Evolutionary conservation across 345 rosid species (phyloP), one percentile per base, ranked within the genome.

Genomic region (Arabidopsis arenosa): DNA sequence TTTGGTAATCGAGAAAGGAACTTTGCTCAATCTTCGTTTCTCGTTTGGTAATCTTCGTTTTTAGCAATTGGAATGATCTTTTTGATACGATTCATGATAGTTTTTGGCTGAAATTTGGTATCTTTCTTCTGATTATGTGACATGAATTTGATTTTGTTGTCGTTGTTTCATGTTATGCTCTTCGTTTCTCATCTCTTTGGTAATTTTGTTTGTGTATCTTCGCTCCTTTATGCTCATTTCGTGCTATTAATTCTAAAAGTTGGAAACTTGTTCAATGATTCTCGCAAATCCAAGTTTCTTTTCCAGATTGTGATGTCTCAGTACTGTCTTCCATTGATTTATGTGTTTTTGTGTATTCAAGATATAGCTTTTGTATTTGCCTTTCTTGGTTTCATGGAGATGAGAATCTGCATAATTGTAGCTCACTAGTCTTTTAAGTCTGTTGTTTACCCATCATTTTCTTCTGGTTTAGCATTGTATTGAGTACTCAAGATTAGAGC

Each of bases 1-100:
- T 17, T n/a, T 68, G 30, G 5, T 35, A 60, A 71, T 60, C 75
- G 67, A 71, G 58, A 60, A 47, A 48, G 75, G 26, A 15, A 59
- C 26, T 7, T 26, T 35, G 47, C 47, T 45, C 13, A 70, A 15
- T 57, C 65, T 4, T 9, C 33, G 5, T 41, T 68, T 69, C 23
- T 53, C 37, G 39, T 15, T 9, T 18, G 32, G 35, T 51, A 13
- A 64, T 45, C 40, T 4, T 47, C 56, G 23, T 49, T 48, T 48
- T 18, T 11, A 17, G 17, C 6, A 68, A 12, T 26, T 67, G 2
- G 23, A 39, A 14, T 26, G n/a, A 4, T 26, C 26, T 23, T 18
- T 11, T 9, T 52, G 33, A 7, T 35, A 18, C 3, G 44, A 51
- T 49, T 36, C 11, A 14, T 68, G 26, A 26, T 2, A 53, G 33